Conservation (phyloP, 352 stramenopile genomes). For the Pythium apleroticum region DNA sequence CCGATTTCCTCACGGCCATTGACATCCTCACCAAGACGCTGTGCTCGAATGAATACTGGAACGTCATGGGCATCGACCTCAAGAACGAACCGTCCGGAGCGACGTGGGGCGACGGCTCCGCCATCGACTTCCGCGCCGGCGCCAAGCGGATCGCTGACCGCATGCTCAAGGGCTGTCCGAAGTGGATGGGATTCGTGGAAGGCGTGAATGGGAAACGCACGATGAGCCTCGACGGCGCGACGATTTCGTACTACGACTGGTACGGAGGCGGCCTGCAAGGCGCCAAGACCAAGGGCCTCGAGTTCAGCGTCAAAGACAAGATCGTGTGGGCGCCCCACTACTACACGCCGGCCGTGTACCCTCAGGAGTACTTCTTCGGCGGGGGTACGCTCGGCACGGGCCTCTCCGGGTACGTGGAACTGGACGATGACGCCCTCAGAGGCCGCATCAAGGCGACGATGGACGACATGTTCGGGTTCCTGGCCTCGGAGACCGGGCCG, state of each 20-base stretch:
- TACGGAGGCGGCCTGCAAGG: constrained; percentile 55
- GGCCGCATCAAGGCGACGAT: constrained; percentile 47
- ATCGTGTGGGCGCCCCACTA: constrained; percentile 82
- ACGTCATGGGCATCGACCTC: constrained; percentile 71
- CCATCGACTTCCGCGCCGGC: constrained; percentile 47
- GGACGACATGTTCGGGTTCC: constrained; percentile 69
- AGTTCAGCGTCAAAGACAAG: constrained; percentile 54
- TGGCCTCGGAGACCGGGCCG: constrained; percentile 42
- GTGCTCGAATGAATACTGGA: constrained; percentile 69
- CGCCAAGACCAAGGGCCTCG: constrained; percentile 39
- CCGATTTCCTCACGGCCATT: constrained; percentile 12
- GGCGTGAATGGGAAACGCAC: constrained; percentile 49
- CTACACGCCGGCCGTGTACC: constrained; percentile 64
- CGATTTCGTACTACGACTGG: constrained; percentile 67
- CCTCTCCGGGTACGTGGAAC: constrained; percentile 44
- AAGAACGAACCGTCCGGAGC: constrained; percentile 56
- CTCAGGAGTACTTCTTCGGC: constrained; percentile 58
- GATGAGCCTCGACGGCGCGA: constrained; percentile 44
- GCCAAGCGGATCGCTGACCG: constrained; percentile 52
- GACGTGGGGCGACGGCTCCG: constrained; percentile 48
- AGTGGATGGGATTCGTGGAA: constrained; percentile 75
- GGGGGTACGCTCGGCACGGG: constrained; percentile 33
- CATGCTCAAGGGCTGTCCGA: constrained; percentile 64
- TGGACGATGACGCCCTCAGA: constrained; percentile 43
- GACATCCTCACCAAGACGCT: constrained; percentile 30